These are phyloP conservation scores for Populus hybrid DNA, from an alignment of 441 rosid genomes.

Conservation along the genomic window DNA sequence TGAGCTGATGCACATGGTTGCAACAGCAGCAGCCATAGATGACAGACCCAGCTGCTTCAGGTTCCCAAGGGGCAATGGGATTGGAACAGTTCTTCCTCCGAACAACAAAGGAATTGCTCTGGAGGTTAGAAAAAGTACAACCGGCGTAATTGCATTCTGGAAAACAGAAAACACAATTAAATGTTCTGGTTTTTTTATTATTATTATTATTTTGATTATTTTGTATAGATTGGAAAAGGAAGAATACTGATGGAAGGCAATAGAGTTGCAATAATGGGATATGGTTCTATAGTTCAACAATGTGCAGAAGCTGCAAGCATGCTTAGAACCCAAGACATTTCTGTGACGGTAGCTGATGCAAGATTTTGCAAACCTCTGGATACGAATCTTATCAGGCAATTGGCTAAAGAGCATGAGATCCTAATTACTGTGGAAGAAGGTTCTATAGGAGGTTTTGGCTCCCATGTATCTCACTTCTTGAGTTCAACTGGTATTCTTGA, in stretches of 20 bases:
- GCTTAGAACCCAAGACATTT: constrained; percentile 36
- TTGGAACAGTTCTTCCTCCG: constrained; percentile 52
- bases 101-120: constrained; percentile 54
- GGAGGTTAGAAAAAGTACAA: constrained; percentile 38
- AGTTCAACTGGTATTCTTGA: constrained; percentile 55
- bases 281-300: constrained; percentile 61
- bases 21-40: constrained; percentile 70
- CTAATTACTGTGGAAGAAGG: constrained; percentile 69
- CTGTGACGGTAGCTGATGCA: constrained; percentile 66
- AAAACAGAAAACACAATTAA: not conserved
- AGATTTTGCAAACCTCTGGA: constrained; percentile 83
- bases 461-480: constrained; percentile 64
- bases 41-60: constrained; percentile 86
- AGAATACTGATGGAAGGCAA: constrained; percentile 59
- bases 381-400: constrained; percentile 43
- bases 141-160: not conserved
- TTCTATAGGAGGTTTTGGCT: constrained; percentile 62
- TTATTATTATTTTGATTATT: not conserved
- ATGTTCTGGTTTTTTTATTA: not conserved
- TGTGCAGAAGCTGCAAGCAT: constrained; percentile 47
- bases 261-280: constrained; percentile 63
- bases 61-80: constrained; percentile 73
- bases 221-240: constrained; percentile 62
- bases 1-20: constrained; percentile 77
- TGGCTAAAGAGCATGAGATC: constrained; percentile 60